Base-by-base conservation (phyloP, 768 basidiomycete species). In the Plicaturopsis crispa region DNA sequence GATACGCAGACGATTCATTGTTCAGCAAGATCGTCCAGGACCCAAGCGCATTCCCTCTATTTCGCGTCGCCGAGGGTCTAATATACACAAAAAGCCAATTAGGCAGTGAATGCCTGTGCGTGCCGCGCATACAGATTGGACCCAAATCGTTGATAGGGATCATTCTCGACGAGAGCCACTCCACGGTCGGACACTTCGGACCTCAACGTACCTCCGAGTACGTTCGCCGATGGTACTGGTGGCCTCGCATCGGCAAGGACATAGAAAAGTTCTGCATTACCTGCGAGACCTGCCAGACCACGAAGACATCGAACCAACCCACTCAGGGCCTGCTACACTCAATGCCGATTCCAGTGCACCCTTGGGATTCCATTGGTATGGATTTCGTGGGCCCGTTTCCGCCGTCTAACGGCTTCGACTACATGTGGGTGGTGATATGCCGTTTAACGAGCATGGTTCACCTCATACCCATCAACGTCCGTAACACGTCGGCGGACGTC, bases 341-440 rank as follows among this genome's bases (percentile, higher is more conserved):
- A 2, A 45, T 62, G 6, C 59, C 57, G 0, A 45, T 63, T 0
- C 61, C 60, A 0, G 46, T 36, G 0, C 38, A 43, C 3, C 68
- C 65, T 0, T 66, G 61, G 62, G 50, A 57, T 2, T 54, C 56
- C 0, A 63, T 70, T 0, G 59, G 55, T 0, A 63, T 70, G 35
- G 67, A 69, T 46, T 69, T 69, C 26, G 40, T 69, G 0, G 65
- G 57, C 0, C 60, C 57, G 1, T 48, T 69, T 10, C 57, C 52
- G 1, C 0, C 39, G 5, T 50, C 45, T 0, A 14, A 52, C 3
- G 49, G 42, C 2, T 55, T 26, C 20, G 48, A 63, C 28, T 54
- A 49, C 11, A 33, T 61, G 0, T 52, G 39, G 5, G 47, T 55
- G 0, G 33, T 63, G 2, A 42, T 49, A 5, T 46, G 44, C 31